Base-by-base conservation (phyloP, 108 stramenopile genomes). In the Pseudonitzschia multiseries region DNA sequence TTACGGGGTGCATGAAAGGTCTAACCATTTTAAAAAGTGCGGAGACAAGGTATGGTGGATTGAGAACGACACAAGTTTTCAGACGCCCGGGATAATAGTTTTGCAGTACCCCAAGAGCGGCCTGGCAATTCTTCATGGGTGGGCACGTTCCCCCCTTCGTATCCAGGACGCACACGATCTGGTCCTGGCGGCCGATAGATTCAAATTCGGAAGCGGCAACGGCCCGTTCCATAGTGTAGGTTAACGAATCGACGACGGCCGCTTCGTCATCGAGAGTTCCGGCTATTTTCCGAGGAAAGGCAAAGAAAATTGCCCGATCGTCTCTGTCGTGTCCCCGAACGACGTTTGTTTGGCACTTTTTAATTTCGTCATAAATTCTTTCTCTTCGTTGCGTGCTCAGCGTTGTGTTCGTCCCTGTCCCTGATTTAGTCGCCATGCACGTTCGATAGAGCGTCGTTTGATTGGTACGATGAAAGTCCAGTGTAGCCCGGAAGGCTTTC, bases 221-320 rank as follows among this genome's bases (percentile, higher is more conserved):
- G 26, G 73, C 69, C 42, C 83, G 75, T 54, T 84, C 83, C 15
- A 73, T 59, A 15, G 71, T 74, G 42, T 77, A 84, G 27, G 79
- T 18, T 13, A 71, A 40, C 17, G 65, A 56, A 28, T 72, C 66
- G 0, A 80, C 48, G 68, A 74, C 80, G 21, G 59, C 75, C 43
- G 76, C 65, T 26, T 61, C 44, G 22, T 73, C 67, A 14, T 71
- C 70, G 6, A 10, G 3, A 4, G 33, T 61, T 12, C 61, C 69
- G n/a, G 65, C 31, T 17, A 42, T 12, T 46, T 50, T 43, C 0
- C 83, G 75, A 15, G 75, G 68, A 27, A 61, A 64, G n/a, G 57
- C 57, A 51, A 77, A 51, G 50, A 73, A 44, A 17, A 80, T 67
- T 3, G 83, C 71, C 0, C 71, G 75, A 26, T 68, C 70, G 4